Percentiles rank a stretch among this genome's conserved stretches.
phyloP scores from a whole-genome alignment of 129 eudicot species.

The carrot (Daucus carota) region DH1_v3.0 NC_030383.2:62439001-62439500 shows the following conservation, averaged over 20 bases:
- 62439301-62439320: neutral
- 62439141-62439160: neutral
- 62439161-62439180: neutral
- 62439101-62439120: neutral
- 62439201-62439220: neutral
- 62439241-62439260: neutral
- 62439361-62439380: neutral
- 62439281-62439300: neutral
- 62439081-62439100: neutral
- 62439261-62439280: neutral
- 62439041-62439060: neutral
- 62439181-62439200: neutral
- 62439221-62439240: neutral
- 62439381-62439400: conserved; percentile 40
- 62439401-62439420: conserved; percentile 79
- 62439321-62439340: neutral
- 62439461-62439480: conserved; percentile 66
- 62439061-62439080: neutral
- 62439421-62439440: conserved; percentile 82
- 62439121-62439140: neutral
- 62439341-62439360: neutral
- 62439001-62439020: neutral
- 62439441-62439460: conserved; percentile 91
- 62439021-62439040: neutral
- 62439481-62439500: conserved; percentile 10